Evolutionary conservation across 495 filamentous ascomycete genomes (phyloP).

Genomic region (Xanthoparmelia taractica): DNA sequence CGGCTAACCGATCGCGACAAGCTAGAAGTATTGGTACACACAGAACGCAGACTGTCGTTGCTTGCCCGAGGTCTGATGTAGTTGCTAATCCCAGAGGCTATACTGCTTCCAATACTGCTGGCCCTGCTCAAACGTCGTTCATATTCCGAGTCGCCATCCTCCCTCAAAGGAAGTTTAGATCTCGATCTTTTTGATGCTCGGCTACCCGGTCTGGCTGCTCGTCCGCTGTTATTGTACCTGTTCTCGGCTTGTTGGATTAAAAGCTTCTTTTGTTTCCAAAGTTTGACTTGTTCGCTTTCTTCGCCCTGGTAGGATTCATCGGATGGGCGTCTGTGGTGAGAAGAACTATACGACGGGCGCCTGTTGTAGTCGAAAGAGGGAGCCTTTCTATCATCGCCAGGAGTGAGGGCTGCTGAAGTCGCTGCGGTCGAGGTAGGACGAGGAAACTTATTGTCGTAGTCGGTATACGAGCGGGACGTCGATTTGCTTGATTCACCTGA

Average conservation of each 20-base stretch:
- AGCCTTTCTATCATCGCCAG: conserved; percentile 21
- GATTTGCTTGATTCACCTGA: conserved; percentile 25
- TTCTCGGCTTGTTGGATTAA: conserved; percentile 18
- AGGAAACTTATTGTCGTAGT: conserved; percentile 20
- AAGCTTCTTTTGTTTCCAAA: conserved; percentile 24
- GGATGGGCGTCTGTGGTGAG: conserved; percentile 6
- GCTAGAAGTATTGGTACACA: conserved; percentile 2
- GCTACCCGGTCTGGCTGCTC: conserved; percentile 18
- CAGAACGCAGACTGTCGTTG: conserved; percentile 23
- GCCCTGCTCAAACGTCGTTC: conserved; percentile 14
- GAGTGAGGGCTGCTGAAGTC: conserved; percentile 22
- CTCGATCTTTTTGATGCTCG: conserved; percentile 14
- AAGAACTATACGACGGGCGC: conserved; percentile 11
- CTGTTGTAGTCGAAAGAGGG: conserved; percentile 4
- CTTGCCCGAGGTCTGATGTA: conserved; percentile 25
- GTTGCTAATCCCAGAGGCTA: conserved; percentile 21
- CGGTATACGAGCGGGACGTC: conserved; percentile 24
- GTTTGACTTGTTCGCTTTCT: conserved; percentile 18
- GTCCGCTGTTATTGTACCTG: conserved; percentile 20
- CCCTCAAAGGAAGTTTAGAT: conserved; percentile 1
- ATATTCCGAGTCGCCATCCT: conserved; percentile 9
- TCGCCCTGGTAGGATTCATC: conserved; percentile 8
- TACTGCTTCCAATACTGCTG: conserved; percentile 22
- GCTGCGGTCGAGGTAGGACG: conserved; percentile 25
- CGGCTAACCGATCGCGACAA: conserved; percentile 19